phyloP scores from a whole-genome alignment of 257 asterid genomes.

The Jasminum sambac region DNA sequence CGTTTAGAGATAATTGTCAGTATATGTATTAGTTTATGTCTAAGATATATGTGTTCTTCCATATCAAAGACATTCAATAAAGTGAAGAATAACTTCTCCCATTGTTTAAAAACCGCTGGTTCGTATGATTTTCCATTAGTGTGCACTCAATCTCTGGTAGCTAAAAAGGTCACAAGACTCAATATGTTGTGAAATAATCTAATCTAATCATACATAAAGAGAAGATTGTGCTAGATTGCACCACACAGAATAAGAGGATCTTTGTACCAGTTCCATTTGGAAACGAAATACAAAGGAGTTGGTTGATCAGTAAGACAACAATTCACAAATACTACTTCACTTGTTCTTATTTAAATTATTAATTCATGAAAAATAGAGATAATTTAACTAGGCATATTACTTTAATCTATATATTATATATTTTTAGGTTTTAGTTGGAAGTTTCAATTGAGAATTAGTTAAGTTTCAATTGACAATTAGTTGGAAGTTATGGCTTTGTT shows the following conservation, averaged over 20 bases:
- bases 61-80: not conserved
- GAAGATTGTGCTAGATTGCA: not conserved
- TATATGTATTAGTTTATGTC: too few species aligned
- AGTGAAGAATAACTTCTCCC: not conserved
- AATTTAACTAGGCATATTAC: slow-evolving; percentile 18
- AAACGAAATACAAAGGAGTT: not conserved
- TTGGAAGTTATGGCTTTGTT: too few species aligned
- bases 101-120: not conserved
- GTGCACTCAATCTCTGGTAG: not conserved
- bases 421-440: too few species aligned
- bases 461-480: too few species aligned
- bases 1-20: too few species aligned
- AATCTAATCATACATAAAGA: not conserved
- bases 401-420: too few species aligned
- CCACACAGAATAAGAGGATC: not conserved
- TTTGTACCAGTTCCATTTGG: not conserved
- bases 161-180: not conserved
- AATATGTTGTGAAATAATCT: not conserved
- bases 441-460: too few species aligned
- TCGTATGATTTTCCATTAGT: not conserved
- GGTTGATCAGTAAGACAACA: not conserved
- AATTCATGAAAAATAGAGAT: not conserved
- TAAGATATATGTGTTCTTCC: too few species aligned
- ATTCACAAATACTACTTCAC: not conserved
- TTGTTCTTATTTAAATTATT: not conserved